Evolutionary conservation across 2,329 filamentous ascomycete genomes (phyloP).

Genomic region (Torrubiellomyces zombiae): DNA sequence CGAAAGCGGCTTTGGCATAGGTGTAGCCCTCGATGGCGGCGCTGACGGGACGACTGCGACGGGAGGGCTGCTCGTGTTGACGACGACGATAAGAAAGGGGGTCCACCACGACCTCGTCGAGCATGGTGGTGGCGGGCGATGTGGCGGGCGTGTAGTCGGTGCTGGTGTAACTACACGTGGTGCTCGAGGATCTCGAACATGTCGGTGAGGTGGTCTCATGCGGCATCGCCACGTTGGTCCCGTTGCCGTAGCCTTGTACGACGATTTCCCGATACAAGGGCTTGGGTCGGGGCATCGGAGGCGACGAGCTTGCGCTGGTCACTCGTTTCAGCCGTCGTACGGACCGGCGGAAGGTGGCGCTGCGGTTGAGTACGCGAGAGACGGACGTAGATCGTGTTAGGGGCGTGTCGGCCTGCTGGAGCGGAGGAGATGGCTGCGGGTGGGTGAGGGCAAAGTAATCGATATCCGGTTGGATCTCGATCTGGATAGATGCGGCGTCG

Average conservation of each 20-base stretch:
- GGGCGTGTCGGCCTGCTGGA: slow-evolving; percentile 4
- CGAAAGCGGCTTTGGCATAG: slow-evolving; percentile 10
- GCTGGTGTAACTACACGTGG: slow-evolving; percentile 11
- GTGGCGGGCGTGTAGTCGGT: slow-evolving; percentile 11
- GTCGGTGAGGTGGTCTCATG: no score
- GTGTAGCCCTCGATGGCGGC: slow-evolving; percentile 12
- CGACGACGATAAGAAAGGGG: slow-evolving; percentile 3
- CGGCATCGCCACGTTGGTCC: no score
- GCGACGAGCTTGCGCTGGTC: slow-evolving; percentile 6
- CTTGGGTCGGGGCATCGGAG: slow-evolving; percentile 5
- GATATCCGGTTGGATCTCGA: slow-evolving; percentile 37
- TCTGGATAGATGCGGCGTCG: slow-evolving; percentile 5
- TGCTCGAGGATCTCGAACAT: no score
- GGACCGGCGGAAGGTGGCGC: slow-evolving; percentile 17
- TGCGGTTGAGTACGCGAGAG: slow-evolving; percentile 13
- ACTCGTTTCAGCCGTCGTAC: slow-evolving; percentile 14
- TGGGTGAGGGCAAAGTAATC: slow-evolving; percentile 34
- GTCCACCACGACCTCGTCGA: slow-evolving; percentile 8
- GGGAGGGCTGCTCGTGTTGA: slow-evolving; percentile 7
- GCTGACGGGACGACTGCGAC: slow-evolving; percentile 10
- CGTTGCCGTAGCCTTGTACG: slow-evolving; percentile 36
- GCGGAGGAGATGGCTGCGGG: slow-evolving; percentile 7
- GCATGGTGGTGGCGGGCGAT: slow-evolving; percentile 10
- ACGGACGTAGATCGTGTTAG: slow-evolving; percentile 14
- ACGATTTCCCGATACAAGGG: slow-evolving; percentile 31